These are phyloP conservation scores for Petunia hybrid DNA, from an alignment of 305 asterid species.

Conservation along the genomic window DNA sequence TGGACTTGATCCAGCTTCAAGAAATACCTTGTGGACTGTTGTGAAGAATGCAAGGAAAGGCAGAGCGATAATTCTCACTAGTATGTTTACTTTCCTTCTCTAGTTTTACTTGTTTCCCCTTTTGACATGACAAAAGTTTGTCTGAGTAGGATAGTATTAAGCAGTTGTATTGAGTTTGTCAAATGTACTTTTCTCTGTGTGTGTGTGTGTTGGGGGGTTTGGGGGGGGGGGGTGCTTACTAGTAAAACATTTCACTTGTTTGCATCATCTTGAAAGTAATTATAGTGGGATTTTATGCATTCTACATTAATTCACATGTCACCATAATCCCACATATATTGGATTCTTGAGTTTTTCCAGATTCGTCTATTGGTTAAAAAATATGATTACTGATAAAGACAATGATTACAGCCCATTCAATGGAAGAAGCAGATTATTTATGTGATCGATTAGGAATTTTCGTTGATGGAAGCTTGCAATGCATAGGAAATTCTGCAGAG, in stretches of 20 bases:
- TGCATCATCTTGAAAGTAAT: not conserved
- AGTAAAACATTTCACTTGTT: not conserved
- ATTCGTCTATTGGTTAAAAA: not conserved
- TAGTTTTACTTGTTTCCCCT: slow-evolving; percentile 3
- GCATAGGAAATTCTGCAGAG: slow-evolving; percentile 48
- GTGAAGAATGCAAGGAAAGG: slow-evolving; percentile 45
- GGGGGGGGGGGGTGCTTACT: no score
- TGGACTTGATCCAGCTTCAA: slow-evolving; percentile 52
- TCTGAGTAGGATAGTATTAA: no score
- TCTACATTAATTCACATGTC: not conserved
- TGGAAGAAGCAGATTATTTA: slow-evolving; percentile 53
- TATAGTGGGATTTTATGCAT: not conserved
- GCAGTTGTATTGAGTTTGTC: not conserved
- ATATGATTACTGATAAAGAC: not conserved
- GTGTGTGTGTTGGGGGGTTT: no score
- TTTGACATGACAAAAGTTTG: not conserved
- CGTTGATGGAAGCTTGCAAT: slow-evolving; percentile 47
- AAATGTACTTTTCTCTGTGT: no score
- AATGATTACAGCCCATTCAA: slow-evolving; percentile 46
- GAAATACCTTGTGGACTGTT: slow-evolving; percentile 46
- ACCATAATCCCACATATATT: not conserved
- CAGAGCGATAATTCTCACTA: slow-evolving; percentile 48
- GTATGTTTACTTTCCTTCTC: slow-evolving; percentile 29
- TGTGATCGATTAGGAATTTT: slow-evolving; percentile 50
- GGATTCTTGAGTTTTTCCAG: not conserved